phyloP scores from a whole-genome alignment of 2,329 filamentous ascomycete genomes.

The Colletotrichum navitas region DNA sequence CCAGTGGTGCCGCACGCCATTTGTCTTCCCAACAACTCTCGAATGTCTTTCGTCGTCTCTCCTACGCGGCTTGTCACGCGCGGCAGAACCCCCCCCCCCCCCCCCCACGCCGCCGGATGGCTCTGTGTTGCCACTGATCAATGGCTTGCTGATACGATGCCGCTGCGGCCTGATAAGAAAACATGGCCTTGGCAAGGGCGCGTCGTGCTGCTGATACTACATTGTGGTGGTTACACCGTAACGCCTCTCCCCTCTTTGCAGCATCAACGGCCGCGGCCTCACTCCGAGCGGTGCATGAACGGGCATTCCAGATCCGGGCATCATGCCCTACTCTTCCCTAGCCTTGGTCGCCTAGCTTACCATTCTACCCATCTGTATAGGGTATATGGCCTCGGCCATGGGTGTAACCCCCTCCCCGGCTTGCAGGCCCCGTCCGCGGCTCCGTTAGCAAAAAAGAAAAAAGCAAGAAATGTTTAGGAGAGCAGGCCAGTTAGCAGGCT shows the following conservation, averaged over 20 bases:
- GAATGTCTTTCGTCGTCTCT: neutral
- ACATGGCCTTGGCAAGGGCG: neutral
- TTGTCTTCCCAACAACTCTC: neutral
- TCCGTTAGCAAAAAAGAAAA: conserved; percentile 5
- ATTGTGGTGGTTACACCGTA: conserved; percentile 15
- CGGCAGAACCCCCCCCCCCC: too few species aligned
- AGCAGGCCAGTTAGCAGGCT: neutral
- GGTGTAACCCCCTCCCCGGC: conserved; percentile 2
- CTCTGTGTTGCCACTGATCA: neutral
- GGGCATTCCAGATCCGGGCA: neutral
- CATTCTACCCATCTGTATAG: neutral
- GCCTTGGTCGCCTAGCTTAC: conserved; percentile 33
- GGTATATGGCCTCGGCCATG: neutral
- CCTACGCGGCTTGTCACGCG: neutral
- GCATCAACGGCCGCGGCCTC: neutral
- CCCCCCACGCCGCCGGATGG: neutral
- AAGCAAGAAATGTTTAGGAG: neutral
- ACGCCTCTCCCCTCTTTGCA: neutral
- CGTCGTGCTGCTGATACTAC: neutral
- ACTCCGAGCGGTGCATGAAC: neutral
- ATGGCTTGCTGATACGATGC: neutral
- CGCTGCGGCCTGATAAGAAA: neutral
- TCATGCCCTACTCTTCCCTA: conserved; percentile 13
- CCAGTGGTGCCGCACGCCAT: neutral
- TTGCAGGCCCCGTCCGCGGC: conserved; percentile 13